These are phyloP conservation scores for Casuarina glauca DNA, from an alignment of 306 rosid genomes.

Conservation along the genomic window DNA sequence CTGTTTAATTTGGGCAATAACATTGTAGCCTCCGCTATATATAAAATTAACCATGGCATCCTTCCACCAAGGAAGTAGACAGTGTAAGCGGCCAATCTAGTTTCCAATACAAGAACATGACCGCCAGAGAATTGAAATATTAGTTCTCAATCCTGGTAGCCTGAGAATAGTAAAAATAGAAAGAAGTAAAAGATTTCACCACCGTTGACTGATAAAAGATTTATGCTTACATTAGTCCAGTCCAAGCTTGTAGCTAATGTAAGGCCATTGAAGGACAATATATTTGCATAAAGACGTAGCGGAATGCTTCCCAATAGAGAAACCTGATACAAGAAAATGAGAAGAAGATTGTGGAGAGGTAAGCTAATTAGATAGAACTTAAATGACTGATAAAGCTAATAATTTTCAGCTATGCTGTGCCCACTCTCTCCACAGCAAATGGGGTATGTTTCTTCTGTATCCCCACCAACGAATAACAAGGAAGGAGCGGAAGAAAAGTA, in stretches of 20 bases:
- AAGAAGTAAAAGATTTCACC: neutral
- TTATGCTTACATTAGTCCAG: constrained; percentile 54
- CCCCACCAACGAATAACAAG: neutral
- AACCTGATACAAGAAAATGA: constrained; percentile 35
- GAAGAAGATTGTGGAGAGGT: neutral
- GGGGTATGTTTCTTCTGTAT: neutral
- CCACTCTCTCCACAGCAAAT: neutral
- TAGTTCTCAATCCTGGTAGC: neutral
- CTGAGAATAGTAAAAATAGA: neutral
- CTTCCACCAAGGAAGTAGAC: constrained; percentile 61
- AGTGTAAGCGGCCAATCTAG: constrained; percentile 60
- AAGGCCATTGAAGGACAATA: constrained; percentile 40
- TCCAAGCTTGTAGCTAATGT: constrained; percentile 47
- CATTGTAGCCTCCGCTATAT: constrained; percentile 54
- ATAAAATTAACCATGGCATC: constrained; percentile 52
- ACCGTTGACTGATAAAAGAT: neutral
- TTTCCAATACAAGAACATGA: constrained; percentile 8
- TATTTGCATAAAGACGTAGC: constrained; percentile 48
- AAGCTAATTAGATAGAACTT: neutral
- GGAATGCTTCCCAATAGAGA: constrained; percentile 49
- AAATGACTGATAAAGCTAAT: neutral
- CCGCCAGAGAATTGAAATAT: neutral
- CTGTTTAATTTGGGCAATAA: constrained; percentile 43
- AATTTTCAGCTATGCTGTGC: neutral
- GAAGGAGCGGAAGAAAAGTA: neutral